phyloP scores from a whole-genome alignment of 2,329 filamentous ascomycete species.

The Metarhizium sp. region DNA sequence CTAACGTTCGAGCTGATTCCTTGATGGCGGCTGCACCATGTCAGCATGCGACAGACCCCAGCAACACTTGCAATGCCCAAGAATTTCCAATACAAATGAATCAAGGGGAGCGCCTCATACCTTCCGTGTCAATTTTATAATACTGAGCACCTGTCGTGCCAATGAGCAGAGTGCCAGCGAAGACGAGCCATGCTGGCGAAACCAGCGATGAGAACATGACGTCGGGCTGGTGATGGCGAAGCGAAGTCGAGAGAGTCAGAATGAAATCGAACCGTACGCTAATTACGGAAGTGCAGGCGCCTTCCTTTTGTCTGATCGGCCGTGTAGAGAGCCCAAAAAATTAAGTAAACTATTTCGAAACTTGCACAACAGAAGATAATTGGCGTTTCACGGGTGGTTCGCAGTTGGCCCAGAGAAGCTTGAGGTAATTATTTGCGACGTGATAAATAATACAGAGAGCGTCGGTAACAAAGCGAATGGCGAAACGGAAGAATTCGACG shows the following conservation, averaged over 20 bases:
- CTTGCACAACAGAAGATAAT: neutral
- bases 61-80: neutral
- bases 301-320: neutral
- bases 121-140: slow-evolving; percentile 22
- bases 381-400: neutral
- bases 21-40: slow-evolving; percentile 33
- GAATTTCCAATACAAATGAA: neutral
- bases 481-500: neutral
- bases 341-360: too few species aligned
- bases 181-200: slow-evolving; percentile 1
- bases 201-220: slow-evolving; percentile 3
- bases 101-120: slow-evolving; percentile 12
- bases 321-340: neutral
- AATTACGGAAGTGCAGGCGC: neutral
- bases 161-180: slow-evolving; percentile 3
- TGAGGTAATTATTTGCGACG: neutral
- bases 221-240: neutral
- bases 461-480: neutral
- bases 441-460: neutral
- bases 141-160: slow-evolving; percentile 13
- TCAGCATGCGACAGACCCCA: neutral
- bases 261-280: too few species aligned
- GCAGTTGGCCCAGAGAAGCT: neutral
- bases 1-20: slow-evolving; percentile 34
- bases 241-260: neutral